A percentile compares a stretch with the other conserved stretches of the same genome.
Evolutionary conservation across 805 yeast species (phyloP).

Genomic region (Candida easanensis): DNA sequence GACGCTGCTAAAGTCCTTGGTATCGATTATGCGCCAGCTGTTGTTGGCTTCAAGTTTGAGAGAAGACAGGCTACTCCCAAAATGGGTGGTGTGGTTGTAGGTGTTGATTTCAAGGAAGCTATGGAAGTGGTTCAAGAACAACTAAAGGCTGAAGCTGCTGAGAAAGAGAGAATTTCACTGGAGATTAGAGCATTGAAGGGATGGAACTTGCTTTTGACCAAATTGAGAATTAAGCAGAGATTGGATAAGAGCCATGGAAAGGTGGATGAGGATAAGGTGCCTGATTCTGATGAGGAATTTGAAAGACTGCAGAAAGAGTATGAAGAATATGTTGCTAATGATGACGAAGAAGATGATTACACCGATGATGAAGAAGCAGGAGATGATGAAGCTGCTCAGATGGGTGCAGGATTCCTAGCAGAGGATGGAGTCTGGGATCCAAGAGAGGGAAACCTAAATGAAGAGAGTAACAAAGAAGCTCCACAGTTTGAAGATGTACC

Average conservation of each 20-base stretch:
- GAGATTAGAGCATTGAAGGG: constrained; percentile 48
- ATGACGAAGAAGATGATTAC: constrained; percentile 18
- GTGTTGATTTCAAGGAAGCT: constrained; percentile 58
- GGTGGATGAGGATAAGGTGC: constrained; percentile 7
- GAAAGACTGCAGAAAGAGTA: constrained; percentile 19
- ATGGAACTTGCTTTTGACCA: constrained; percentile 43
- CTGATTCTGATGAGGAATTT: constrained; percentile 14
- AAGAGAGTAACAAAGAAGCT: neutral
- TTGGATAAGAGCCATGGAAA: constrained; percentile 46
- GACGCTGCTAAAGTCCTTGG: constrained; percentile 69
- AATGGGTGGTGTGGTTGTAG: constrained; percentile 75
- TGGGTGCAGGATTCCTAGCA: constrained; percentile 5
- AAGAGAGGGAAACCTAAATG: neutral
- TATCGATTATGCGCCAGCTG: constrained; percentile 84
- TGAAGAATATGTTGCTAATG: constrained; percentile 21
- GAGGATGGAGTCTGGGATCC: constrained; percentile 12
- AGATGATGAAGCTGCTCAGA: constrained; percentile 1
- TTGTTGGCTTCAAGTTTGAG: constrained; percentile 79
- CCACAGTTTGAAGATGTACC: neutral
- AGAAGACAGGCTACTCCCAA: constrained; percentile 54
- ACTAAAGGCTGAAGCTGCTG: constrained; percentile 40
- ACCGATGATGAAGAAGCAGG: neutral
- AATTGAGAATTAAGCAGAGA: constrained; percentile 40
- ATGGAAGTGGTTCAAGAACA: constrained; percentile 48
- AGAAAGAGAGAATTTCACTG: constrained; percentile 39